Base-by-base conservation (phyloP, 2,329 filamentous ascomycete species). In the Orbilia oligospora region DNA sequence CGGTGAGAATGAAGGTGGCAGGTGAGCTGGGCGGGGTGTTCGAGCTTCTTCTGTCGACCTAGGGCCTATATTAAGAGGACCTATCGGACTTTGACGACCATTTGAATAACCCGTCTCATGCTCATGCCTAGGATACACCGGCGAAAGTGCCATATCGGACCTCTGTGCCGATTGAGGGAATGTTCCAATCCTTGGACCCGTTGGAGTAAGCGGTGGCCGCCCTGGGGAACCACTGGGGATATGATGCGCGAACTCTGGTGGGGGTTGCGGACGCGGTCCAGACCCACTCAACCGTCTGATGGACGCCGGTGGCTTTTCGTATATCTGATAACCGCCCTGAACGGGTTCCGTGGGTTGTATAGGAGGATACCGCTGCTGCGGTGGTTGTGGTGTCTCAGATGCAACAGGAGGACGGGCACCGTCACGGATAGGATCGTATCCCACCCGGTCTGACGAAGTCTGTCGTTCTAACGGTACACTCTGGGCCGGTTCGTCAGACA, bases 371-470 rank as follows among this genome's bases (percentile, higher is more conserved):
- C 73, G 67, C 41, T 61, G 66, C 20, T 58, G 51, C 12, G 56
- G 67, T 27, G 61, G 73, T n/a, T 49, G 67, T 48, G 61, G 61
- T n/a, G 67, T 48, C 27, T 77, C 73, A 9, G 72, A 33, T n/a
- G 33, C 27, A 1, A 53, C 20, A 22, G 46, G 44, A 18, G 68
- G 55, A 33, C 51, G 51, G 20, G 49, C 22, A 12, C 67, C 73
- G 51, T 77, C 73, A 14, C 73, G 67, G 24, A 71, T 77, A 27
- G 73, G 73, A 18, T 77, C 73, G 16, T 77, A 77, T 24, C 67
- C 53, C n/a, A 71, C 48, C 46, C 68, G 55, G 44, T 71, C 68
- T 6, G 55, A 51, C 2, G 73, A 77, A 5, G 67, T 63, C 53
- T 63, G 67, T 27, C 66, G 61, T 53, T 71, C 73, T 16, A 71